Evolutionary conservation across 208 protist genomes (phyloP), one percentile per base, ranked within the genome.

Genomic region (Trypanosoma conorhini): DNA sequence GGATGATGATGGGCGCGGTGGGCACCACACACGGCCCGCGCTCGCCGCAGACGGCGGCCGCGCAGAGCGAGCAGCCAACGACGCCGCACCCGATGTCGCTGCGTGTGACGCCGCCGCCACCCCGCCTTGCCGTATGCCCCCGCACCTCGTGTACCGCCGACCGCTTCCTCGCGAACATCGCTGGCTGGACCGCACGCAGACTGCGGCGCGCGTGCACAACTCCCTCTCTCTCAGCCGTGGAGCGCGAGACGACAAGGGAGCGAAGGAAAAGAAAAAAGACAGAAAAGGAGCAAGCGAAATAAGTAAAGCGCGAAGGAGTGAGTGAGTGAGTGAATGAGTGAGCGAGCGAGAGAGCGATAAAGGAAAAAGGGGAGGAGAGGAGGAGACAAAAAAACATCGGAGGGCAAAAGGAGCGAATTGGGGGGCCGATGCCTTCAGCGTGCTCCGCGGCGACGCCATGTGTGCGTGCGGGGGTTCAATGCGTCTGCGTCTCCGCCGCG

Each of bases 21-120:
- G 74, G 75, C 17, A 68, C 21, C 8, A 96, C 24, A 17, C 68
- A 65, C 3, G 77, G 58, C 0, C 62, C 74, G 10, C 80, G 61
- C 48, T 58, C 31, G 26, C 73, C 54, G 51, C 55, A 78, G n/a
- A 80, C 74, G 28, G 72, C 79, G 8, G 50, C 69, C 4, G 62
- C 56, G 69, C 88, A 95, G 5, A 89, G 60, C 0, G 78, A 44
- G 61, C 90, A 95, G 21, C 79, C 76, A 12, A 85, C 30, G 3
- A 90, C 40, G 38, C 90, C 90, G 67, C 90, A 95, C 7, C 82
- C 86, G 75, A 95, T 92, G 66, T 96, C 91, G 44, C 83, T 89
- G 63, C 91, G 86, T 1, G 88, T 92, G 30, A 89, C 54, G 19
- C 51, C 60, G 50, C 56, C 54, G 17, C 59, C 65, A 44, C 72